Evolutionary conservation across 768 basidiomycete species (phyloP).

Genomic region (Pleurotus cornucopiae): DNA sequence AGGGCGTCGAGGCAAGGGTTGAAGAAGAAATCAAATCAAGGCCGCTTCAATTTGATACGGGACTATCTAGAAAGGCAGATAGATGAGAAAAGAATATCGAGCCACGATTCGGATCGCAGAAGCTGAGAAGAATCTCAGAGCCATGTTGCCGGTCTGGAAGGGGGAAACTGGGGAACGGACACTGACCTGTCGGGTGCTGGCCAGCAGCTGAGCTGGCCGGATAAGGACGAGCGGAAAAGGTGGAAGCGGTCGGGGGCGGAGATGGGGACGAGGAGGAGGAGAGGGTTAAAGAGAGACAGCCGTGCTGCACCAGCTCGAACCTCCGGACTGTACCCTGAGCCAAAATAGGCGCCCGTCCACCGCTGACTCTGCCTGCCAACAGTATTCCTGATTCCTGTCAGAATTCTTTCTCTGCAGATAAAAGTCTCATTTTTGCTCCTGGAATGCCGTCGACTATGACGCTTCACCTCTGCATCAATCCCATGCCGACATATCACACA

Average conservation of each 20-base stretch:
- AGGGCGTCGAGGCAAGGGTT: background rate
- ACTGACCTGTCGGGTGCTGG: background rate
- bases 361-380: background rate
- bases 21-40: slow-evolving; percentile 2
- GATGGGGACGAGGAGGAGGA: slow-evolving; percentile 5
- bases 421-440: background rate
- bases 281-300: slow-evolving; percentile 1
- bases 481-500: slow-evolving; percentile 7
- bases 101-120: slow-evolving; percentile 6
- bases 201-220: background rate
- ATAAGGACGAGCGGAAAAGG: background rate
- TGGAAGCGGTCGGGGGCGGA: background rate
- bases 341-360: background rate
- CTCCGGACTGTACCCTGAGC: background rate
- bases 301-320: background rate
- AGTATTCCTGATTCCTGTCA: background rate
- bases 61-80: slow-evolving; percentile 4
- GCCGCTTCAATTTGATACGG: background rate
- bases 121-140: background rate
- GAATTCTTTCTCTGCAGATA: background rate
- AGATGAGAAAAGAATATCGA: slow-evolving; percentile 1
- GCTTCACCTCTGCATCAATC: slow-evolving; percentile 1
- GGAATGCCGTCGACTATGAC: slow-evolving; percentile 4
- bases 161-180: slow-evolving; percentile 1
- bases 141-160: slow-evolving; percentile 5